These are phyloP conservation scores for Phyllosticta paracitricarpa DNA, from an alignment of 2,329 filamentous ascomycete species.

Conservation along the genomic window DNA sequence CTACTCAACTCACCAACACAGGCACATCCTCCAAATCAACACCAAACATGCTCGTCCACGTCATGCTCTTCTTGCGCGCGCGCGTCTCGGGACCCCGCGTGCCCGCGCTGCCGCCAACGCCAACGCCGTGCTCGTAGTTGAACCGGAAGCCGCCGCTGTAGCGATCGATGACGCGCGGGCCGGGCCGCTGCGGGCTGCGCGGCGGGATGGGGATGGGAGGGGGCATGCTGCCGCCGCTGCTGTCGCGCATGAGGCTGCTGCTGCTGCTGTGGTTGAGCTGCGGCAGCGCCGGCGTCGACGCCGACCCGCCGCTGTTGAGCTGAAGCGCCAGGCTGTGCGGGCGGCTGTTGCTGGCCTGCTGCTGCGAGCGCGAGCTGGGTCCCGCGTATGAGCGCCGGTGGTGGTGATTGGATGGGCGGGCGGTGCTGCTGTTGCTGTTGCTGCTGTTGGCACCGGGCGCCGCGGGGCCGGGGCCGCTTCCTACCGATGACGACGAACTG, in stretches of 20 bases:
- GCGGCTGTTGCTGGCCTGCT: neutral
- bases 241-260: neutral
- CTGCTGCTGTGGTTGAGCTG: neutral
- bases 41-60: constrained; percentile 20
- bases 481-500: neutral
- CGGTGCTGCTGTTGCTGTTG: neutral
- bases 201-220: neutral
- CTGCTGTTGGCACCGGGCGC: neutral
- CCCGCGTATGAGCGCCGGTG: neutral
- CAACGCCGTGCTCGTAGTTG: constrained; percentile 25
- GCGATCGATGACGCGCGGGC: constrained; percentile 16
- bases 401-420: neutral
- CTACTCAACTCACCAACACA: constrained; percentile 17
- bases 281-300: neutral
- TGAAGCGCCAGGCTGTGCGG: neutral
- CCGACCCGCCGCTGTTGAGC: neutral
- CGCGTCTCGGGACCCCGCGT: constrained; percentile 23
- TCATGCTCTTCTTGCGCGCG: constrained; percentile 22
- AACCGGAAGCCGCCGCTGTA: constrained; percentile 28
- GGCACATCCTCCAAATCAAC: constrained; percentile 26
- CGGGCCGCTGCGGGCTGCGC: neutral
- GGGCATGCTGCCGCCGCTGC: no score
- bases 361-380: neutral
- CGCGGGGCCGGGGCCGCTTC: no score
- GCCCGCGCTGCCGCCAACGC: constrained; percentile 28